Base-by-base conservation (phyloP, 345 rosid species). In the Anacardium occidentale region DNA sequence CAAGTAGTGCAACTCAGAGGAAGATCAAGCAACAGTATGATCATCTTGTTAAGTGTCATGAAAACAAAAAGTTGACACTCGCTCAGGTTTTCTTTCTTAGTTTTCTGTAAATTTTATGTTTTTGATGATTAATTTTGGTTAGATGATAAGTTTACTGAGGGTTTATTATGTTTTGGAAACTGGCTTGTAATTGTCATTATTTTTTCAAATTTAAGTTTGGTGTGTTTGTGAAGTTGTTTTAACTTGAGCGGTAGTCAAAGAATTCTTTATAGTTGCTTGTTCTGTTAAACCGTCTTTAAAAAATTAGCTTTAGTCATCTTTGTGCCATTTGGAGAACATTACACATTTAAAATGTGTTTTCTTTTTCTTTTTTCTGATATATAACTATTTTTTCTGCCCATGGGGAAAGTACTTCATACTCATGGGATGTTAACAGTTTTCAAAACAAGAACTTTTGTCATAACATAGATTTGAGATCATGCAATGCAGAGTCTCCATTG, bases 11-110 rank as follows among this genome's bases (percentile, higher is more conserved):
- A 8, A 93, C 90, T 10, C 98, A 93, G 85, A 91, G 95, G 89
- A 91, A 87, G 88, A 93, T 93, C 77, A 93, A 93, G 82, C 96
- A 85, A 74, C 96, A 89, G 57, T 93, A 88, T 69, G 97, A 89
- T 74, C 89, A 87, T 64, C 89, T 93, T 60, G 92, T 93, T 25
- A 86, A 85, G 85, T 88, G 89, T 74, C 83, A 87, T 71, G 86
- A 80, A 70, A 84, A 68, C 71, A 86, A 87, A 59, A 92, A 89
- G 77, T 78, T 93, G 81, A 91, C 98, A 7, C 74, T 91, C 14
- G 85, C 89, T 73, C 97, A 91, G 98, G 98, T 93, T 50, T 10
- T 20, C 1, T 4, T 56, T 20, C 12, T 24, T 34, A 5, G 5
- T 0, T 37, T 37, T 37, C 2, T 24, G n/a, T 1, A 25, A 45